Evolutionary conservation across 768 basidiomycete species (phyloP).

Genomic region (Sporobolomyces phaffii): DNA sequence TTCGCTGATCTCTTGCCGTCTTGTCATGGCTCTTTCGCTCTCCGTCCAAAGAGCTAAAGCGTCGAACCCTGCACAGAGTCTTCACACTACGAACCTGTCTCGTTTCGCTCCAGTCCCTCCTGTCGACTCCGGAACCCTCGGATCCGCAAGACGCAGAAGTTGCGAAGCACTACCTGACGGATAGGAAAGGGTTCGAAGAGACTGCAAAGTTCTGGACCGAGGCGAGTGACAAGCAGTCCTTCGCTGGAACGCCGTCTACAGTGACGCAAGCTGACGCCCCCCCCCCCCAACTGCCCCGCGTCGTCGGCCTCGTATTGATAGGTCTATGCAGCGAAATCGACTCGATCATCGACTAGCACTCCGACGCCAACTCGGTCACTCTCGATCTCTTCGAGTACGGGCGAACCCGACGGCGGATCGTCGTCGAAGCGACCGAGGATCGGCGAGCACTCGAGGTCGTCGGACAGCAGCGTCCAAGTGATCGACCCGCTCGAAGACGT

Average conservation of each 20-base stretch:
- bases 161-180: slow-evolving; percentile 86
- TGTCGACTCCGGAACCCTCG: slow-evolving; percentile 89
- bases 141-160: slow-evolving; percentile 92
- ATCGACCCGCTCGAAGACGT: slow-evolving; percentile 56
- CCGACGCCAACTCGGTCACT: no score
- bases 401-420: no score
- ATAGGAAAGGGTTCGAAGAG: slow-evolving; percentile 74
- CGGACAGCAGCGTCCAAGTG: neutral
- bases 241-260: no score
- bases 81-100: slow-evolving; percentile 92
- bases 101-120: slow-evolving; percentile 84
- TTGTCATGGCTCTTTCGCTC: neutral
- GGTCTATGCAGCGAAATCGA: slow-evolving; percentile 7
- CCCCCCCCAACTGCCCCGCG: no score
- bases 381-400: no score
- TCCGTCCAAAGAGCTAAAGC: slow-evolving; percentile 2
- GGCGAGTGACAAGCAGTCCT: no score
- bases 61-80: slow-evolving; percentile 50
- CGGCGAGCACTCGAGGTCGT: neutral
- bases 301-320: no score
- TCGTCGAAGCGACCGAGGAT: neutral
- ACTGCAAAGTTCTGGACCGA: slow-evolving; percentile 87
- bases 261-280: no score
- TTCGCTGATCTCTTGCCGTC: neutral
- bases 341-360: neutral